Percentiles rank a stretch among this genome's conserved stretches.
Conservation (phyloP, 2,329 filamentous ascomycete species). For the Dichotomopilus funicola region DNA sequence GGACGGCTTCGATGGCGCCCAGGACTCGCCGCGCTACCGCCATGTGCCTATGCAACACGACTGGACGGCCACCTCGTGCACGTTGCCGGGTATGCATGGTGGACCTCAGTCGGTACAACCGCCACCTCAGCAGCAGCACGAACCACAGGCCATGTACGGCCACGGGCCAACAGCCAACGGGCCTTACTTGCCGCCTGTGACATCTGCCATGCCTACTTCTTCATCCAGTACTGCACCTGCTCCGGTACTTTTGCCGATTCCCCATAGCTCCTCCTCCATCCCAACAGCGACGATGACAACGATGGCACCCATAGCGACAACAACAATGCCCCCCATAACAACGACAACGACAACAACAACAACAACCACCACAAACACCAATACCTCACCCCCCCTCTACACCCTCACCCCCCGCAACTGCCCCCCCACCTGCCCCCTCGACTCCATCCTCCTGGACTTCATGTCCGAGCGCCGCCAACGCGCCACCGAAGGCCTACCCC, state of each 20-base stretch:
- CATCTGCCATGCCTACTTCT: not conserved
- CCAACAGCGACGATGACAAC: too few species aligned
- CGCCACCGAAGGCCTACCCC: slow-evolving; percentile 56
- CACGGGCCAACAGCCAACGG: slow-evolving; percentile 1
- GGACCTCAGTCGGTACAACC: too few species aligned
- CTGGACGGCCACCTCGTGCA: slow-evolving; percentile 32
- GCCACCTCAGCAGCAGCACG: not conserved
- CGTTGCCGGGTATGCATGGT: slow-evolving; percentile 4
- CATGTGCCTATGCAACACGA: slow-evolving; percentile 47
- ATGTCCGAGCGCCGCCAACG: slow-evolving; percentile 61
- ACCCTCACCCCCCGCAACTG: slow-evolving; percentile 50
- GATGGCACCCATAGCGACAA: too few species aligned
- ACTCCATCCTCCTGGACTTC: slow-evolving; percentile 74
- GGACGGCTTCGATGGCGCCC: slow-evolving; percentile 42
- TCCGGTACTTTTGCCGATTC: too few species aligned
- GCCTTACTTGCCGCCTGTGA: not conserved
- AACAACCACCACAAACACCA: not conserved
- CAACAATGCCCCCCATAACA: too few species aligned
- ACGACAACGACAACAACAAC: not conserved
- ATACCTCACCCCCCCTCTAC: not conserved
- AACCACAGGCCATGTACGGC: not conserved
- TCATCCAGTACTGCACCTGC: too few species aligned
- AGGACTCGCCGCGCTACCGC: slow-evolving; percentile 39
- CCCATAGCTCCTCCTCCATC: too few species aligned
- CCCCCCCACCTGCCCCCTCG: slow-evolving; percentile 66